These are phyloP conservation scores for Lactifluus echinatus DNA, from an alignment of 768 basidiomycete genomes.

Conservation along the genomic window DNA sequence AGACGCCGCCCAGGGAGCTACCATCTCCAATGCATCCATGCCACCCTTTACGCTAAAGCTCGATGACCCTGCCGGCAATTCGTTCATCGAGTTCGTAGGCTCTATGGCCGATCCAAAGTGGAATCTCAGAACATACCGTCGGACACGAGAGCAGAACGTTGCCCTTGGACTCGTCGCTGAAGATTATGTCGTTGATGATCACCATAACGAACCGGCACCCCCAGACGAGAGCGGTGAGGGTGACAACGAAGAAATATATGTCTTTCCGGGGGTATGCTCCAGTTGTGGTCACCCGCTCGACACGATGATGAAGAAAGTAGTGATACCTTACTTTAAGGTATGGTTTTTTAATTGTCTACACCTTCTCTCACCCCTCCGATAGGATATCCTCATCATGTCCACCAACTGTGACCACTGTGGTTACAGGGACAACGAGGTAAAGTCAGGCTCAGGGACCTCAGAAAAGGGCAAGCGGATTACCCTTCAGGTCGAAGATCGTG, in stretches of 20 bases:
- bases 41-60: constrained; percentile 71
- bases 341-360: neutral
- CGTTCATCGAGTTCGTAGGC: constrained; percentile 87
- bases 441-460: constrained; percentile 87
- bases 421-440: constrained; percentile 96
- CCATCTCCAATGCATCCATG: constrained; percentile 45
- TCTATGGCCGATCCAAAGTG: constrained; percentile 90
- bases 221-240: constrained; percentile 24
- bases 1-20: constrained; percentile 28
- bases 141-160: constrained; percentile 75
- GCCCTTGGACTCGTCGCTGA: constrained; percentile 62
- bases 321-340: constrained; percentile 95
- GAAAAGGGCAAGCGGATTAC: constrained; percentile 79
- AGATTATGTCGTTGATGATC: constrained; percentile 24
- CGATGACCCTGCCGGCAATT: constrained; percentile 93
- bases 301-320: constrained; percentile 93
- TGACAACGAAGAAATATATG: constrained; percentile 77
- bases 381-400: constrained; percentile 98
- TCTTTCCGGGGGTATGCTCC: constrained; percentile 82
- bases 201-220: constrained; percentile 21
- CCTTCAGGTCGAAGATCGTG: constrained; percentile 83
- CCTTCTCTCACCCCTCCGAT: neutral
- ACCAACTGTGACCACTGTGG: constrained; percentile 94
- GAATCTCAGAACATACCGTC: constrained; percentile 74
- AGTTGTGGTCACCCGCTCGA: constrained; percentile 77